Conservation (phyloP, 345 rosid species). For the Boechera stricta region DNA sequence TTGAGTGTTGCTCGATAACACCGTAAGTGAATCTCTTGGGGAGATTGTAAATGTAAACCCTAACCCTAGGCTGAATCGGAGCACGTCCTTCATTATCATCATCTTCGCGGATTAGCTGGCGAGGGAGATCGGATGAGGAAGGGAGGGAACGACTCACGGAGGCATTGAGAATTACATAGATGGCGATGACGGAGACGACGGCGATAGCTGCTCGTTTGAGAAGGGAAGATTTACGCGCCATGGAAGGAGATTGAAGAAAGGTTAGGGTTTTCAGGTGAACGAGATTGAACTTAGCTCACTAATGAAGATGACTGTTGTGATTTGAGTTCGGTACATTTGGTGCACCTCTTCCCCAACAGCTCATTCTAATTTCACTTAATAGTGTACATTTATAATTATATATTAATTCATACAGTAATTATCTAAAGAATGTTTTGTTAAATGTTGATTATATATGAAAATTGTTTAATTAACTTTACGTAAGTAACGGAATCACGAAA, state of each 20-base stretch:
- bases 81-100: background rate
- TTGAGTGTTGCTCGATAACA: slow-evolving; percentile 70
- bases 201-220: slow-evolving; percentile 61
- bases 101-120: slow-evolving; percentile 41
- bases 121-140: slow-evolving; percentile 41
- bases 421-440: background rate
- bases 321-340: slow-evolving; percentile 23
- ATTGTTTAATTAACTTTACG: background rate
- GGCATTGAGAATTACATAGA: slow-evolving; percentile 68
- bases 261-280: slow-evolving; percentile 39
- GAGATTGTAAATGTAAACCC: slow-evolving; percentile 81
- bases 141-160: slow-evolving; percentile 59
- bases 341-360: slow-evolving; percentile 14
- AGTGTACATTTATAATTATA: background rate
- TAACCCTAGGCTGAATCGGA: slow-evolving; percentile 47
- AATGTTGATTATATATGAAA: background rate
- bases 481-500: background rate
- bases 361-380: background rate
- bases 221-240: slow-evolving; percentile 88
- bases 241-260: slow-evolving; percentile 10
- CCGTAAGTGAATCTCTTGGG: slow-evolving; percentile 82
- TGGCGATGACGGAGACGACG: slow-evolving; percentile 56
- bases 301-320: slow-evolving; percentile 18
- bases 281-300: slow-evolving; percentile 17
- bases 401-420: background rate